phyloP scores from a whole-genome alignment of 2,329 filamentous ascomycete genomes.

The Daldinia sp. region DNA sequence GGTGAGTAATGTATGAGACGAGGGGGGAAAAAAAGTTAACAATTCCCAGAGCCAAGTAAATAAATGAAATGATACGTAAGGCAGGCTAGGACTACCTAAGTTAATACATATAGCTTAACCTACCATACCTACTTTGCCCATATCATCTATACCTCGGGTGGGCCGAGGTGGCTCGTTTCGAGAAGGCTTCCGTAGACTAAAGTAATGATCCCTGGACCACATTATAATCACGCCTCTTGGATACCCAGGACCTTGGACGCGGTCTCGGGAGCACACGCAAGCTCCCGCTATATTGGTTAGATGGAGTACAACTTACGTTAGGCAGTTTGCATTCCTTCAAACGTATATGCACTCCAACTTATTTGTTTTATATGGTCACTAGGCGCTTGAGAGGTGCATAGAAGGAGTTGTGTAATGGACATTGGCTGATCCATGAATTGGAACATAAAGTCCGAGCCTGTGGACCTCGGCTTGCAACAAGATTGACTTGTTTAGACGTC shows the following conservation, averaged over 20 bases:
- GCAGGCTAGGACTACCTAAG: constrained; percentile 1
- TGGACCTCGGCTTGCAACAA: constrained; percentile 40
- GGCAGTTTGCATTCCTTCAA: neutral
- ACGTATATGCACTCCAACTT: neutral
- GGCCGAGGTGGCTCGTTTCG: constrained; percentile 31
- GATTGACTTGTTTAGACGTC: neutral
- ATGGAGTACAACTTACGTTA: neutral
- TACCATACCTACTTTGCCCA: constrained; percentile 4
- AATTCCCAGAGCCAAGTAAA: constrained; percentile 2
- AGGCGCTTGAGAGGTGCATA: neutral
- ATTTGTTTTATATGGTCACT: neutral
- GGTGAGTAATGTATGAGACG: neutral
- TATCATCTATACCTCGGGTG: constrained; percentile 24
- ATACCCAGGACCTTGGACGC: neutral
- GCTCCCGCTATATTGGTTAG: too few relatives aligned
- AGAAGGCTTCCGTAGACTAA: constrained; percentile 25
- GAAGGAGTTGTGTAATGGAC: neutral
- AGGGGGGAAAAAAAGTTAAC: neutral
- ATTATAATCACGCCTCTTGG: constrained; percentile 14
- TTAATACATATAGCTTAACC: neutral
- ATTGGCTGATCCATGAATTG: neutral
- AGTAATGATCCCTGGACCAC: constrained; percentile 20
- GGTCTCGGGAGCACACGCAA: neutral
- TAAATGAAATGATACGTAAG: constrained; percentile 25
- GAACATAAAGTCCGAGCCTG: neutral